These are phyloP conservation scores for Ricinus communis DNA, from an alignment of 345 rosid species.

Conservation along the genomic window DNA sequence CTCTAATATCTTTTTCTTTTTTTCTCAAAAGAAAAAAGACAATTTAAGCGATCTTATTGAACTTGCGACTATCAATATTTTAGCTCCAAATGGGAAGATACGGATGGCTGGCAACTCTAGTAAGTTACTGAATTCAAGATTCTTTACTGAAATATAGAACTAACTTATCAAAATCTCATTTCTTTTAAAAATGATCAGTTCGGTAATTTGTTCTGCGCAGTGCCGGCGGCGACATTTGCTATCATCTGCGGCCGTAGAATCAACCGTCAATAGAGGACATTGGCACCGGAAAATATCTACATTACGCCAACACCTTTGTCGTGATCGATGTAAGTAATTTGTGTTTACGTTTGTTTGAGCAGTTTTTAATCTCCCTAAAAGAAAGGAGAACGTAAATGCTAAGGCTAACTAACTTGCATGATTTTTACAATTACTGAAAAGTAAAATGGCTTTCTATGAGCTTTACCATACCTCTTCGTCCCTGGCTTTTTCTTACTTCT, in stretches of 20 bases:
- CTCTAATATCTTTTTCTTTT: neutral
- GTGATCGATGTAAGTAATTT: conserved; percentile 41
- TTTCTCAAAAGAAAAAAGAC: too few relatives aligned
- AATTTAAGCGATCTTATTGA: neutral
- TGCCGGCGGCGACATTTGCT: conserved; percentile 50
- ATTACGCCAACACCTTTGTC: conserved; percentile 18
- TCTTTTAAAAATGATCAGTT: too few relatives aligned
- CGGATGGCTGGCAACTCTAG: conserved; percentile 47
- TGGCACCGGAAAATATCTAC: conserved; percentile 20
- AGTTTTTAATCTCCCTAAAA: too few relatives aligned
- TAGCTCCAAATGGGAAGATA: conserved; percentile 45
- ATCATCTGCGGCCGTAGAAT: conserved; percentile 27
- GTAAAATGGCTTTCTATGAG: too few relatives aligned
- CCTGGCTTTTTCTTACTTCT: too few relatives aligned
- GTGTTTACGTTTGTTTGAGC: too few relatives aligned
- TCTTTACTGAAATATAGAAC: neutral
- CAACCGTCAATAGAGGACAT: conserved; percentile 19
- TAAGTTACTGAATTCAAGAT: conserved; percentile 27
- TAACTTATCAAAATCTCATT: neutral
- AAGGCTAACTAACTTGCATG: too few relatives aligned
- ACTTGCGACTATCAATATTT: neutral
- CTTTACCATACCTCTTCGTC: too few relatives aligned
- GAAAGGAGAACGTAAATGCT: too few relatives aligned
- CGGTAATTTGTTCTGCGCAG: conserved; percentile 30
- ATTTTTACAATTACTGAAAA: too few relatives aligned